Percentiles rank a stretch among this genome's conserved stretches.
Conservation (phyloP, 345 rosid genomes). For the Citrus unshiu region DNA sequence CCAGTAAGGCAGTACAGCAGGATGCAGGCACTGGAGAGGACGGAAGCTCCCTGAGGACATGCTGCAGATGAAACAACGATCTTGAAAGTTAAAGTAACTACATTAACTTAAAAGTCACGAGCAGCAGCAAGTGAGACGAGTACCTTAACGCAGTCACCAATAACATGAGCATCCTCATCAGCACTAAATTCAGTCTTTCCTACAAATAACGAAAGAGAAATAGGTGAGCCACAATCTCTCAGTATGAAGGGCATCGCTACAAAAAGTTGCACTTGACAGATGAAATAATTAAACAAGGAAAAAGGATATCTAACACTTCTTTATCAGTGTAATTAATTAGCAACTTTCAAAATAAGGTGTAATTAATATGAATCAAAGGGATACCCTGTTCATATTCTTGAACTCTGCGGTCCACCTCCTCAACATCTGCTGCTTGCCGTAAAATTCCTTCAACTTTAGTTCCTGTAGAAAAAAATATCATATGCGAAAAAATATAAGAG, state of each 20-base stretch:
- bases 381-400: slow-evolving; percentile 95
- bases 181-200: slow-evolving; percentile 82
- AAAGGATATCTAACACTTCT: neutral
- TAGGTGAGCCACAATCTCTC: slow-evolving; percentile 6
- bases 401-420: slow-evolving; percentile 94
- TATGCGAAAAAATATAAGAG: neutral
- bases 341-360: slow-evolving; percentile 8
- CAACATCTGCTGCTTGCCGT: slow-evolving; percentile 95
- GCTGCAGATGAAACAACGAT: slow-evolving; percentile 48
- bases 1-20: slow-evolving; percentile 93
- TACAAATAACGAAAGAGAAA: slow-evolving; percentile 25
- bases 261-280: neutral
- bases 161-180: slow-evolving; percentile 96
- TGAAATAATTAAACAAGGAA: slow-evolving; percentile 3
- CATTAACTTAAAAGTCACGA: slow-evolving; percentile 11
- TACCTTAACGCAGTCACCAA: slow-evolving; percentile 99
- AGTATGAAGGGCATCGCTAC: slow-evolving; percentile 8
- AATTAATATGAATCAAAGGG: slow-evolving; percentile 13
- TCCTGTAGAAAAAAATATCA: slow-evolving; percentile 49
- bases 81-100: slow-evolving; percentile 20
- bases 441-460: slow-evolving; percentile 83
- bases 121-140: slow-evolving; percentile 11
- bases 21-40: slow-evolving; percentile 99
- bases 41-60: slow-evolving; percentile 93
- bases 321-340: neutral